Conservation (phyloP, 2,329 filamentous ascomycete species). For the Colletotrichum scovillei region DNA sequence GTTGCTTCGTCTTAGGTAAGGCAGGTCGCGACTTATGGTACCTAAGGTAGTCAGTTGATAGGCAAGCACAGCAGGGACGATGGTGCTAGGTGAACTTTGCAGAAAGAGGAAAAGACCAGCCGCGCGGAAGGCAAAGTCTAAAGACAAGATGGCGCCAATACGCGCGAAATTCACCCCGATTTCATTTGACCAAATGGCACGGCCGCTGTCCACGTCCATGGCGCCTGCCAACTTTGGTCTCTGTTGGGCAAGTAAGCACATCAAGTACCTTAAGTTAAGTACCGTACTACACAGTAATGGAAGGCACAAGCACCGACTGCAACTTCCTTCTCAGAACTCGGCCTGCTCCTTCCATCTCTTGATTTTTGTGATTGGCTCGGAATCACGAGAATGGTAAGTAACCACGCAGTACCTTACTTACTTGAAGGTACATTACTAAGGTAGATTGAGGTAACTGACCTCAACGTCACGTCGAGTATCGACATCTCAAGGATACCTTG, state of each 20-base stretch:
- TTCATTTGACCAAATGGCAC: neutral
- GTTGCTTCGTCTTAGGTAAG: neutral
- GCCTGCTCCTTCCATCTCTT: neutral
- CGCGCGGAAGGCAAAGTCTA: conserved; percentile 6
- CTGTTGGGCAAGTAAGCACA: neutral
- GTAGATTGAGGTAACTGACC: too few species aligned
- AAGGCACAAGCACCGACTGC: neutral
- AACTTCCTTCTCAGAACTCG: neutral
- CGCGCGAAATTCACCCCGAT: neutral
- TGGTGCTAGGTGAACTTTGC: neutral
- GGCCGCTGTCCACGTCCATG: neutral
- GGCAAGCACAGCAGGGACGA: neutral
- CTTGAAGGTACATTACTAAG: too few species aligned
- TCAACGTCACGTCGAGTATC: too few species aligned
- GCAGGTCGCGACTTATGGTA: too few species aligned
- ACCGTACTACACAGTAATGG: too few species aligned
- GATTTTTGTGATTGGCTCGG: neutral
- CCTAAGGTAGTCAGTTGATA: too few species aligned
- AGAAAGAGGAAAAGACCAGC: neutral
- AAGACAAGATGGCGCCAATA: conserved; percentile 5
- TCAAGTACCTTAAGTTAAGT: too few species aligned
- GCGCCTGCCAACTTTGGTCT: neutral
- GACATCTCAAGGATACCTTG: neutral
- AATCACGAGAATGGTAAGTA: conserved; percentile 1
- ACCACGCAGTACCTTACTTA: neutral